Evolutionary conservation across 2,329 filamentous ascomycete species (phyloP), one percentile per base, ranked within the genome.

Genomic region (Seiridium cupressi): DNA sequence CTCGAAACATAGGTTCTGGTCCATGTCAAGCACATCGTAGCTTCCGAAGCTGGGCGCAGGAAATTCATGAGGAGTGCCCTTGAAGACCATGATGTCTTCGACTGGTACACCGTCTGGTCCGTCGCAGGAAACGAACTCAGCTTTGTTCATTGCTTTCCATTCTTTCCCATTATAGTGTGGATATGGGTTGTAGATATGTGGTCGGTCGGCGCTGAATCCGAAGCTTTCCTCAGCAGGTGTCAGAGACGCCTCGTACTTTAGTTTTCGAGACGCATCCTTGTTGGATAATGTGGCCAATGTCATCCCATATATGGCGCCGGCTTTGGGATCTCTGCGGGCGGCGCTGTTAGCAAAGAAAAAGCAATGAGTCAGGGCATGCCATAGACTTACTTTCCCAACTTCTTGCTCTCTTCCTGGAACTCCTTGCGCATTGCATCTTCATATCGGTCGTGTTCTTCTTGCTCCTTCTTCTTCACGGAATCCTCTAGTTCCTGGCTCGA

Each of bases 151-250:
- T 55, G 58, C 49, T 18, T 79, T 82, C 88, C 88, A 93, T 11
- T 78, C 73, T 3, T 78, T 75, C 55, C 81, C 83, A 68, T 90
- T 89, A 75, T 92, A 91, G 13, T 84, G 77, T 0, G 90, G 89
- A 64, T 92, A 93, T 0, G 90, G 90, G 60, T 88, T 81, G 73
- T 91, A 92, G 26, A 82, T 77, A 58, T 84, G 77, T 1, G 86
- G 82, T 55, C 78, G 74, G 48, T 81, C 75, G 10, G 74, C 69
- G 57, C 69, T 79, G 66, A 81, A 84, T 42, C 73, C 73, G 35
- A 72, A 63, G 53, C 70, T 68, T 7, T 70, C 67, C n/a, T 73
- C 69, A 56, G 75, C 64, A 4, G 64, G 64, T 13, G 64, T 72
- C 44, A 76, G 65, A 36, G 69, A 69, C 42, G 67, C 70, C 58